Percentiles rank a stretch among this genome's conserved stretches.
These are phyloP conservation scores for Kodamaea suecica DNA, from an alignment of 1,139 yeast species.

Conservation along the genomic window DNA sequence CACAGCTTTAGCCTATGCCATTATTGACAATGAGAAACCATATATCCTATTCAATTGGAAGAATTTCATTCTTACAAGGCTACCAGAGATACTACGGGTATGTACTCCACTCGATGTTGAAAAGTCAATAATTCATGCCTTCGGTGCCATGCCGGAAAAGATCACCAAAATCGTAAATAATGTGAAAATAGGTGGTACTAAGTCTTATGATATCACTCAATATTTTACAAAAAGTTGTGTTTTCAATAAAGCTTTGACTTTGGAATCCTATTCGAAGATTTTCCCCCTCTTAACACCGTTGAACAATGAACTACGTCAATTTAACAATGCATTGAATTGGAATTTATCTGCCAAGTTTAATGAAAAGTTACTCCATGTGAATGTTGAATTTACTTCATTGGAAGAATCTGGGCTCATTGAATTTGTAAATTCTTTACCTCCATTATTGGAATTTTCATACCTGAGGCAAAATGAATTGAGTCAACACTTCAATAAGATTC, in stretches of 20 bases:
- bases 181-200: slow-evolving; percentile 11
- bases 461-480: slow-evolving; percentile 38
- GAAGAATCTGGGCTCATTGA: slow-evolving; percentile 51
- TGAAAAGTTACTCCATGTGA: slow-evolving; percentile 41
- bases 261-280: slow-evolving; percentile 34
- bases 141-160: slow-evolving; percentile 15
- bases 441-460: slow-evolving; percentile 39
- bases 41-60: slow-evolving; percentile 34
- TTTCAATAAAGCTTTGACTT: slow-evolving; percentile 29
- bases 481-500: slow-evolving; percentile 25
- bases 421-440: slow-evolving; percentile 22
- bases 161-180: slow-evolving; percentile 10
- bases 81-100: slow-evolving; percentile 22
- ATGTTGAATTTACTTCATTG: slow-evolving; percentile 53
- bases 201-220: slow-evolving; percentile 52
- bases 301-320: slow-evolving; percentile 10
- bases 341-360: slow-evolving; percentile 17
- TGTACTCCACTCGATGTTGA: slow-evolving; percentile 10
- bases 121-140: slow-evolving; percentile 16
- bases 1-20: slow-evolving; percentile 19
- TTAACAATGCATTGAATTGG: slow-evolving; percentile 7
- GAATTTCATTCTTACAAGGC: slow-evolving; percentile 31
- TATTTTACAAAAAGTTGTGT: slow-evolving; percentile 53
- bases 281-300: slow-evolving; percentile 7
- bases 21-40: slow-evolving; percentile 18